A percentile compares a stretch with the other conserved stretches of the same genome.
Conservation (phyloP, 352 stramenopile species). For the Globisporangium takayamanum region DNA sequence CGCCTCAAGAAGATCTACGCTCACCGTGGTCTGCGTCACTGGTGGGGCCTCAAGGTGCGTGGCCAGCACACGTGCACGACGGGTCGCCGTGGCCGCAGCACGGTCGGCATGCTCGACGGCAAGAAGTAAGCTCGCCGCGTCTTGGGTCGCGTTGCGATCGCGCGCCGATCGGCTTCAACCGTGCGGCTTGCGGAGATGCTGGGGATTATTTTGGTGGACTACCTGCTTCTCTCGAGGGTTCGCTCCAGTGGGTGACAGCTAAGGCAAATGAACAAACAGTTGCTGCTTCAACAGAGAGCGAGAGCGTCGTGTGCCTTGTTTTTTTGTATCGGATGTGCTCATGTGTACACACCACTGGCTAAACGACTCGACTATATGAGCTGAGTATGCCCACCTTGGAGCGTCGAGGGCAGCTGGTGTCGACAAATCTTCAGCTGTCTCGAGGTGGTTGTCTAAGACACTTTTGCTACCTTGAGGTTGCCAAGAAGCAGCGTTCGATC, state of each 20-base stretch:
- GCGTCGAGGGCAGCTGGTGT: too few species aligned
- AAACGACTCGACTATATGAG: too few species aligned
- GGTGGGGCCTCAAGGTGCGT: conserved; percentile 99
- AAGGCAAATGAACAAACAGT: conserved; percentile 20
- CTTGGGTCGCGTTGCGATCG: conserved; percentile 16
- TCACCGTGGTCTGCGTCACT: conserved; percentile 99
- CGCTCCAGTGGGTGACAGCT: conserved; percentile 12
- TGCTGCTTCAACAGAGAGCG: conserved; percentile 16
- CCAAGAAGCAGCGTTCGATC: too few species aligned
- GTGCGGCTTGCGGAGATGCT: conserved; percentile 24
- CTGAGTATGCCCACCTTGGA: too few species aligned
- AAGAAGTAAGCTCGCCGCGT: conserved; percentile 65
- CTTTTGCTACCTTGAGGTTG: too few species aligned
- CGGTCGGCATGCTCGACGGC: conserved; percentile 68
- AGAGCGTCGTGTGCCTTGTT: background rate
- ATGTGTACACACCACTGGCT: too few species aligned
- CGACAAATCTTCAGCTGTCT: too few species aligned
- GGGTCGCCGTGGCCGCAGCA: conserved; percentile 88
- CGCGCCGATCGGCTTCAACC: background rate
- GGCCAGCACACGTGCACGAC: conserved; percentile 99
- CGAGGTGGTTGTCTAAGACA: too few species aligned
- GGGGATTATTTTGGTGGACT: conserved; percentile 43
- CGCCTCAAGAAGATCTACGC: conserved; percentile 99
- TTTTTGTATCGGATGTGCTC: background rate
- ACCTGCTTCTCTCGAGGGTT: conserved; percentile 10